Evolutionary conservation across 1,139 yeast species (phyloP).

Genomic region (Arxiozyma slooffiae): DNA sequence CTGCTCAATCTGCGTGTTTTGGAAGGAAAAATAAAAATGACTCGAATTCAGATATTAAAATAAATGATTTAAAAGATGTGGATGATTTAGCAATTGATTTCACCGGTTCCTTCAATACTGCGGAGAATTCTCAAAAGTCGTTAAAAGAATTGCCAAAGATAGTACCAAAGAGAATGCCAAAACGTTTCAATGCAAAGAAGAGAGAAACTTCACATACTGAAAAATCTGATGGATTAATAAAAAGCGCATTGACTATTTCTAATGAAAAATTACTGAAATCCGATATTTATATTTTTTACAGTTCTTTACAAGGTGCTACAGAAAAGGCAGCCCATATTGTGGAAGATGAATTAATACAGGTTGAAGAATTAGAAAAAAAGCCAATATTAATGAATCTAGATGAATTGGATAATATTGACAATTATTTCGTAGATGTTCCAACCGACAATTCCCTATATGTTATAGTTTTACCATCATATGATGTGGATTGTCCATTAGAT

Average conservation of each 20-base stretch:
- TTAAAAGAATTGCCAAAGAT: neutral
- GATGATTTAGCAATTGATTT: conserved; percentile 35
- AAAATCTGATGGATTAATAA: conserved; percentile 15
- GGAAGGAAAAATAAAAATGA: conserved; percentile 2
- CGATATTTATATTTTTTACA: conserved; percentile 55
- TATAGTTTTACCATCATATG: conserved; percentile 80
- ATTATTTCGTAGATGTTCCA: conserved; percentile 64
- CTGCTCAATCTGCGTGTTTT: conserved; percentile 11
- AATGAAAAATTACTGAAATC: conserved; percentile 28
- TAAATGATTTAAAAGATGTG: neutral
- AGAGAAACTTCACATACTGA: neutral
- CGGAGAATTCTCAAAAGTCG: conserved; percentile 5
- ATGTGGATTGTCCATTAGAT: conserved; percentile 86
- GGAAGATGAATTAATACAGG: conserved; percentile 27
- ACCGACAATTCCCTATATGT: conserved; percentile 48
- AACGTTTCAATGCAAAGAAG: conserved; percentile 5
- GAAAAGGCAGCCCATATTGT: conserved; percentile 51
- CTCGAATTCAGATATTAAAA: neutral
- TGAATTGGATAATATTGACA: conserved; percentile 77
- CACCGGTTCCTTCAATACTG: conserved; percentile 29
- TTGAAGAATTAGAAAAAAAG: conserved; percentile 33
- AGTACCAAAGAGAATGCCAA: conserved; percentile 5
- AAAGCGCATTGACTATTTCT: conserved; percentile 29
- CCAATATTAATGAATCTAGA: conserved; percentile 62
- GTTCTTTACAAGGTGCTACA: conserved; percentile 78